Evolutionary conservation across 1,139 yeast genomes (phyloP).

Genomic region (Protomyces arabidopsidicola): DNA sequence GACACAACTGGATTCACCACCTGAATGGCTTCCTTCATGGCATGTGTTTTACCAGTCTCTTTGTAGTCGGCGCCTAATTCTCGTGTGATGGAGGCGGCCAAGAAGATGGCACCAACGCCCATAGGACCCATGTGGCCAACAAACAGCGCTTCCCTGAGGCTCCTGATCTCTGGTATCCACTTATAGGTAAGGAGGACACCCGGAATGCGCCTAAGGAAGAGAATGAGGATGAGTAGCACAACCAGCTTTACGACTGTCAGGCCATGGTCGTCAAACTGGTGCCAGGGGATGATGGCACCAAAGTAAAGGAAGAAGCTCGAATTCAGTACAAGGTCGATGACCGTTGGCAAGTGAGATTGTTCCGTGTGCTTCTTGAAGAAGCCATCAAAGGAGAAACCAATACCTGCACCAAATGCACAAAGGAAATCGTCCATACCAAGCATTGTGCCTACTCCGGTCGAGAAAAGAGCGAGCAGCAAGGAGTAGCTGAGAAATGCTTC

Average conservation of each 20-base stretch:
- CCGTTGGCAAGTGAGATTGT: slow-evolving; percentile 12
- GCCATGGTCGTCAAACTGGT: slow-evolving; percentile 3
- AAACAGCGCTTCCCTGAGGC: slow-evolving; percentile 21
- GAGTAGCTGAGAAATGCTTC: slow-evolving; percentile 23
- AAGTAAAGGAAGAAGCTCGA: slow-evolving; percentile 25
- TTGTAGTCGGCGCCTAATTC: slow-evolving; percentile 2
- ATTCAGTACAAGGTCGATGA: slow-evolving; percentile 18
- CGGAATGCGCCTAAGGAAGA: slow-evolving; percentile 11
- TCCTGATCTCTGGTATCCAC: slow-evolving; percentile 12
- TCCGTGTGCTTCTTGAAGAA: slow-evolving; percentile 15
- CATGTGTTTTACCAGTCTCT: neutral
- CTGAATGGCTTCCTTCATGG: slow-evolving; percentile 5
- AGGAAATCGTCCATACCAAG: slow-evolving; percentile 24
- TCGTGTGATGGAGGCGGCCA: slow-evolving; percentile 9
- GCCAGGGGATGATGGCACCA: slow-evolving; percentile 22
- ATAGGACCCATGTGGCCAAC: slow-evolving; percentile 23
- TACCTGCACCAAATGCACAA: slow-evolving; percentile 18
- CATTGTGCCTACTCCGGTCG: slow-evolving; percentile 17
- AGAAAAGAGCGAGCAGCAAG: slow-evolving; percentile 16
- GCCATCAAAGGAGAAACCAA: slow-evolving; percentile 18
- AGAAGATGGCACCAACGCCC: slow-evolving; percentile 26
- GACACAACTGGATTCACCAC: slow-evolving; percentile 10
- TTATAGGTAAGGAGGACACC: slow-evolving; percentile 1
- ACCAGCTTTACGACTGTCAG: slow-evolving; percentile 16
- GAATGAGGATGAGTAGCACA: slow-evolving; percentile 3